Percentiles rank a stretch among this genome's conserved stretches.
Evolutionary conservation across 305 asterid genomes (phyloP).

Genomic region (Fraxinus angustifolia): DNA sequence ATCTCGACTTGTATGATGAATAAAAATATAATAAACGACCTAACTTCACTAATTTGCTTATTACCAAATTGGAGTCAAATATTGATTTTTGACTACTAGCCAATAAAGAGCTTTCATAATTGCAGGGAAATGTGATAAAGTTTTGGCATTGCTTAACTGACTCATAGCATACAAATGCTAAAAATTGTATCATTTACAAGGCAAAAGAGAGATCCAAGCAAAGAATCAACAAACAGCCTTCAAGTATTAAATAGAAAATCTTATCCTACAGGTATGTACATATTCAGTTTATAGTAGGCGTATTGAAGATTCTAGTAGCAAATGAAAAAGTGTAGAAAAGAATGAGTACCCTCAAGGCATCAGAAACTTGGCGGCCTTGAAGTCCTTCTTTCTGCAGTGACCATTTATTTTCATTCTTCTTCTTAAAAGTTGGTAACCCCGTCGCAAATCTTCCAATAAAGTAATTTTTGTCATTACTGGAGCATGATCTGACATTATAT

Average conservation of each 20-base stretch:
- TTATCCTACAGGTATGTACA: not conserved
- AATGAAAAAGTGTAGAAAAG: not conserved
- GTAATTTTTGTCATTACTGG: constrained; percentile 71
- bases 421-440: constrained; percentile 82
- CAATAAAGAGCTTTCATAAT: constrained; percentile 7
- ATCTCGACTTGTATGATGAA: not conserved
- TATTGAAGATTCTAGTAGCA: not conserved
- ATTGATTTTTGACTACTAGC: constrained; percentile 1
- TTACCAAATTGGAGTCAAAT: not conserved
- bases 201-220: constrained; percentile 3
- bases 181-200: not conserved
- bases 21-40: not conserved
- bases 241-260: not conserved
- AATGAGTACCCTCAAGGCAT: constrained; percentile 70
- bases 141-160: constrained; percentile 2
- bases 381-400: constrained; percentile 83
- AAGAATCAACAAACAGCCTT: not conserved
- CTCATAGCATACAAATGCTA: not conserved
- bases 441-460: constrained; percentile 84
- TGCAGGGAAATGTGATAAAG: constrained; percentile 10
- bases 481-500: constrained; percentile 79
- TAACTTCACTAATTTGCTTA: not conserved
- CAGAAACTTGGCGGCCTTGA: constrained; percentile 93
- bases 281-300: not conserved
- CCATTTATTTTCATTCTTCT: constrained; percentile 88